Conservation (phyloP, 2,329 filamentous ascomycete species). For the Ophiostoma novo-ulmi region DNA sequence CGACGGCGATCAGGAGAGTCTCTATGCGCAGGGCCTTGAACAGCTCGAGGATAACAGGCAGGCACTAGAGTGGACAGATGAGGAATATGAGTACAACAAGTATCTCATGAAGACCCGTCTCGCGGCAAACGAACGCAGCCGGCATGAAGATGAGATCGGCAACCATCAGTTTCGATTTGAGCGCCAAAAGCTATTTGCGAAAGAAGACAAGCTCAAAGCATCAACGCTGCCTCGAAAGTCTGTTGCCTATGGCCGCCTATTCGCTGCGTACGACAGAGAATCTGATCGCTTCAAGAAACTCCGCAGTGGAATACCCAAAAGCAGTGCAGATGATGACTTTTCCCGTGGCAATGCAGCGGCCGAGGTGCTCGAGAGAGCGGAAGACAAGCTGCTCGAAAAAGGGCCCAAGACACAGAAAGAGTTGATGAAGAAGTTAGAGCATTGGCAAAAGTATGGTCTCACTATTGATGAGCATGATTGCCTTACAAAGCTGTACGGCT, state of each 20-base stretch:
- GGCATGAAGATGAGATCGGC: background rate
- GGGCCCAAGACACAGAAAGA: background rate
- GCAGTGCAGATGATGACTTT: background rate
- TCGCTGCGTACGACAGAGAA: background rate
- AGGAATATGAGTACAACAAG: background rate
- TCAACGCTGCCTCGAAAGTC: background rate
- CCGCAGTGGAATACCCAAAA: background rate
- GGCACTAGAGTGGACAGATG: background rate
- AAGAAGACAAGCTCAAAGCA: background rate
- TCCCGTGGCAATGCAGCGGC: background rate
- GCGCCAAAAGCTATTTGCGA: background rate
- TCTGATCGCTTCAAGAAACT: background rate
- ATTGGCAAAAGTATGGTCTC: background rate
- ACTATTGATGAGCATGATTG: background rate
- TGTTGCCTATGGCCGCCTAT: background rate
- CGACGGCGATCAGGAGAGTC: background rate
- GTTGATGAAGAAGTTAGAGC: background rate
- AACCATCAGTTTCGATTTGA: background rate
- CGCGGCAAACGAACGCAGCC: background rate
- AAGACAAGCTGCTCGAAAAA: background rate
- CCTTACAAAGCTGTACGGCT: background rate
- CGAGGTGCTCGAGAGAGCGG: background rate
- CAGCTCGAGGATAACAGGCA: background rate
- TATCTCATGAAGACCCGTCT: background rate
- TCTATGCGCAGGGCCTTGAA: background rate